These are phyloP conservation scores for Pelargonium cotyledonis DNA, from an alignment of 441 rosid genomes.

Conservation along the genomic window DNA sequence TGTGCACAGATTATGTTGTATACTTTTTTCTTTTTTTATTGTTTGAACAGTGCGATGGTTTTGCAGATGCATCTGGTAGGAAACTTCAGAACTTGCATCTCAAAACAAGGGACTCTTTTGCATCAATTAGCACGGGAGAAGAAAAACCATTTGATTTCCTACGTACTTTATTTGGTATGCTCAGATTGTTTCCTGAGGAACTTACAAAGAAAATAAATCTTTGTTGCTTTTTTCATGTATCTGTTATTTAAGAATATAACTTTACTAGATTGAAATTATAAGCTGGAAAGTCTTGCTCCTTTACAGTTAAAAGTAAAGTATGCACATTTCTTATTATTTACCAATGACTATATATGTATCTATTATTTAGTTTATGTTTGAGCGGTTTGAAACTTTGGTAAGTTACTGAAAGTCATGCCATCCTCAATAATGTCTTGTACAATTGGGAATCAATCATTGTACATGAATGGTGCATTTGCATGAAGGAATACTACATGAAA, in stretches of 20 bases:
- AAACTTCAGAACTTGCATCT: constrained; percentile 40
- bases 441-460: too few species aligned
- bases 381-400: too few species aligned
- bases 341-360: too few species aligned
- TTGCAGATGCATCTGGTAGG: constrained; percentile 42
- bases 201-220: not conserved
- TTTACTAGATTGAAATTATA: not conserved
- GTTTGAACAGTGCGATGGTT: constrained; percentile 28
- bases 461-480: too few species aligned
- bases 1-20: not conserved
- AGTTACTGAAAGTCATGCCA: too few species aligned
- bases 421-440: too few species aligned
- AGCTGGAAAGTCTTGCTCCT: not conserved
- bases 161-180: constrained; percentile 63
- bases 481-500: too few species aligned
- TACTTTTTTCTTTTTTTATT: constrained; percentile 12
- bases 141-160: constrained; percentile 77
- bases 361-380: too few species aligned
- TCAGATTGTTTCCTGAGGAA: not conserved
- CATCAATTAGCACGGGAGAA: constrained; percentile 49
- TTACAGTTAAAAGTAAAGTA: too few species aligned
- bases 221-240: not conserved
- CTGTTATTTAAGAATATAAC: not conserved
- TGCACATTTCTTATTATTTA: too few species aligned
- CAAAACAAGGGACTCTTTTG: constrained; percentile 47